A percentile compares a stretch with the other conserved stretches of the same genome.
Evolutionary conservation across 2,329 filamentous ascomycete genomes (phyloP).

Genomic region (Chaetomiaceae sp.): DNA sequence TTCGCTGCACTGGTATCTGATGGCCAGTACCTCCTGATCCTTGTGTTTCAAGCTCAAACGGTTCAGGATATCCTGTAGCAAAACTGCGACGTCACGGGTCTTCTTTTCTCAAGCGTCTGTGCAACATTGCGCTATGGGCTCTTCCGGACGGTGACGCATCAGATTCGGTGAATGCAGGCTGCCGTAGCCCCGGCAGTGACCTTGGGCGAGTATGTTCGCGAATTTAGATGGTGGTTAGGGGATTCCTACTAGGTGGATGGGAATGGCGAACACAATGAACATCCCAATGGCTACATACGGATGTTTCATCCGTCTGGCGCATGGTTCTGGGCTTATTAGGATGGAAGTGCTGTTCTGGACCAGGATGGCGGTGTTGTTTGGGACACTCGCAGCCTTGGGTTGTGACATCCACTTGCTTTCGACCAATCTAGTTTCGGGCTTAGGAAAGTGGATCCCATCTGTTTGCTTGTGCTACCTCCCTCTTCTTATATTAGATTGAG

Average conservation of each 20-base stretch:
- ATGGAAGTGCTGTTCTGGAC: constrained; percentile 6
- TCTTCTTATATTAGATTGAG: constrained; percentile 5
- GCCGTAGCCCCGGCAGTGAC: neutral
- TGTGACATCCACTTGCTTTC: neutral
- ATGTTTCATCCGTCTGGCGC: neutral
- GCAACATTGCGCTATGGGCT: constrained; percentile 10
- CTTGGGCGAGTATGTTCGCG: constrained; percentile 11
- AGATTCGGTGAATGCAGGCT: constrained; percentile 15
- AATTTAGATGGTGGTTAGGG: constrained; percentile 6
- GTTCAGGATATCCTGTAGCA: neutral
- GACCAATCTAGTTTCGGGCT: neutral
- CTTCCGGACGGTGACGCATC: constrained; percentile 10
- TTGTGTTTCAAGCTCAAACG: constrained; percentile 10
- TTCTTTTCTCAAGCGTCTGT: constrained; percentile 7
- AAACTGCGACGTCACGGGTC: constrained; percentile 3
- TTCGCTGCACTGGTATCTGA: constrained; percentile 8
- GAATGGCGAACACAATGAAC: neutral
- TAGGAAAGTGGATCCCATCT: neutral
- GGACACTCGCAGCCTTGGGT: constrained; percentile 5
- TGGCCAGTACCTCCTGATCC: constrained; percentile 8
- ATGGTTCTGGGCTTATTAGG: constrained; percentile 5
- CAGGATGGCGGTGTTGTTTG: neutral
- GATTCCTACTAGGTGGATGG: constrained; percentile 2
- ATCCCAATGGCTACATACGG: constrained; percentile 9
- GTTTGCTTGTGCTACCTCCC: constrained; percentile 10